These are phyloP conservation scores for Mucor racemosus DNA, from an alignment of 371 early-diverging fungal genomes.

Conservation along the genomic window DNA sequence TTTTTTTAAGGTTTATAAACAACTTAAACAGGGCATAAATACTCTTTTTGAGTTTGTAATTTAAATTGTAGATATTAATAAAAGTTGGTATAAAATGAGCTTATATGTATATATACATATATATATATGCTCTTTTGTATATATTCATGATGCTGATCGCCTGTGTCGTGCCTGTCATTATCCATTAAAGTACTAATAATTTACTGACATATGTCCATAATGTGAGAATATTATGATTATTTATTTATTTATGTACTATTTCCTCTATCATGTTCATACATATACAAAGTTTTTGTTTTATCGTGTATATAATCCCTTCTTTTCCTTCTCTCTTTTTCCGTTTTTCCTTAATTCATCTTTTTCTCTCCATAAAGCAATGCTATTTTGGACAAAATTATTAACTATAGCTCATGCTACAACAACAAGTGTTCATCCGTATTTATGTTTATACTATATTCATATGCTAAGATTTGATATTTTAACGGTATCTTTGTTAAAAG, in stretches of 20 bases:
- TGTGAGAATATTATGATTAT: conserved; percentile 1
- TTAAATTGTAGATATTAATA: too few species aligned
- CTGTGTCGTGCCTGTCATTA: neutral
- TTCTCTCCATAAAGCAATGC: conserved; percentile 2
- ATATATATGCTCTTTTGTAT: neutral
- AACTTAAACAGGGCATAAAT: neutral
- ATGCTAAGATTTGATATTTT: conserved; percentile 34
- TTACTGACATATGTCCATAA: neutral
- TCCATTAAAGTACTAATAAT: neutral
- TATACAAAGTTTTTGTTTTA: neutral
- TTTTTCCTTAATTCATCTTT: neutral
- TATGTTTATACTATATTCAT: conserved; percentile 41
- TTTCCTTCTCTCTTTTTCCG: conserved; percentile 9
- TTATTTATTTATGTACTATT: neutral
- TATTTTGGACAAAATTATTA: conserved; percentile 49
- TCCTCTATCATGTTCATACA: neutral
- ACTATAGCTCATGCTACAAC: conserved; percentile 44
- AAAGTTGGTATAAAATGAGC: too few species aligned
- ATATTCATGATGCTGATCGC: neutral
- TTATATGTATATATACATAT: neutral
- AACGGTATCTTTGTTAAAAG: conserved; percentile 28
- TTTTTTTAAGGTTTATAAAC: conserved; percentile 1
- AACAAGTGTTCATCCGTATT: conserved; percentile 42
- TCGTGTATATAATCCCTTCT: neutral
- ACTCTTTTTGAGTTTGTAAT: too few species aligned